Conservation (phyloP, 371 early-diverging fungal species). For the Mortierella sp. region DNA sequence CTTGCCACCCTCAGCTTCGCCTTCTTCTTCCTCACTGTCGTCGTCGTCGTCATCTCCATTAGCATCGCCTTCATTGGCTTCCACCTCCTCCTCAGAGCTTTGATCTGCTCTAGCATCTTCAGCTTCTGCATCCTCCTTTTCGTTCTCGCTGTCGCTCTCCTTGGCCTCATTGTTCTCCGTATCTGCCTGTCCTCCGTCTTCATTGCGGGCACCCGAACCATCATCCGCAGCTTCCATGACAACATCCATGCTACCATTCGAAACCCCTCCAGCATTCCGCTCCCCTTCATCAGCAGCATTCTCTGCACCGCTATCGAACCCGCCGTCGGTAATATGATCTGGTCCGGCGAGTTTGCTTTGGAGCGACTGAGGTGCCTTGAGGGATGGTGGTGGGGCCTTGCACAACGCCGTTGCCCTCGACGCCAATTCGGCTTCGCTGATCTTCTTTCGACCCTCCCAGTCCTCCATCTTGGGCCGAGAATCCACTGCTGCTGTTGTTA, state of each 20-base stretch:
- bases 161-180: not conserved
- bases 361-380: slow-evolving; percentile 43
- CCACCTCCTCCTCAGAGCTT: not conserved
- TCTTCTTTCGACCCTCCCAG: slow-evolving; percentile 54
- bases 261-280: not conserved
- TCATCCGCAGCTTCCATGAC: not conserved
- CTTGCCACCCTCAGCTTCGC: not conserved
- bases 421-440: slow-evolving; percentile 45
- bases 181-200: not conserved
- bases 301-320: slow-evolving; percentile 8
- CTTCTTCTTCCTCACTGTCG: not conserved
- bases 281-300: slow-evolving; percentile 6
- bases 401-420: slow-evolving; percentile 48
- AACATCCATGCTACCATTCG: not conserved
- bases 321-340: slow-evolving; percentile 2
- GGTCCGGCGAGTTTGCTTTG: slow-evolving; percentile 44
- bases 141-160: not conserved
- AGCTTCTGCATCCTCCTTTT: not conserved
- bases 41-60: slow-evolving; percentile 1
- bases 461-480: slow-evolving; percentile 39
- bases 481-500: slow-evolving; percentile 16
- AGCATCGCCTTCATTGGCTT: no score
- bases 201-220: not conserved
- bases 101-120: not conserved
- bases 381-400: slow-evolving; percentile 44